Evolutionary conservation across 2,329 filamentous ascomycete species (phyloP).

Genomic region (Trichoderma atroviride): DNA sequence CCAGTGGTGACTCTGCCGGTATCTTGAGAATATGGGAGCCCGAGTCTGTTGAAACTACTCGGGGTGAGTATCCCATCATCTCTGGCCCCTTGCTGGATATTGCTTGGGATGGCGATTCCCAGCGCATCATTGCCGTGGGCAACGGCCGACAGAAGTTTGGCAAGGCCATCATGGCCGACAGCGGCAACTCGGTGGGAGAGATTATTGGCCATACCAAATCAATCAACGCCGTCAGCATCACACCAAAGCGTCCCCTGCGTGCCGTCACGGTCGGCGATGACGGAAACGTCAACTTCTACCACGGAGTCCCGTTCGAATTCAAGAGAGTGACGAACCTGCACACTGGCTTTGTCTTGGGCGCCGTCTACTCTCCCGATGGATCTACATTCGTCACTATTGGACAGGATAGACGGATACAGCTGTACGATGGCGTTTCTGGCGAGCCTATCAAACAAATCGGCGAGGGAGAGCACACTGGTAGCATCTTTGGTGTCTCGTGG

Average conservation of each 20-base stretch:
- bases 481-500: conserved; percentile 92
- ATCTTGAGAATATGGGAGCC: conserved; percentile 91
- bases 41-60: conserved; percentile 80
- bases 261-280: conserved; percentile 93
- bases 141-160: conserved; percentile 93
- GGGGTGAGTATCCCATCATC: conserved; percentile 93
- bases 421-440: conserved; percentile 96
- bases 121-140: conserved; percentile 93
- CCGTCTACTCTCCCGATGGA: conserved; percentile 89
- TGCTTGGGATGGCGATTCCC: conserved; percentile 95
- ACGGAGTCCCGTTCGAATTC: conserved; percentile 96
- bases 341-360: conserved; percentile 84
- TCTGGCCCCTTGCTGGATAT: conserved; percentile 94
- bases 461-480: conserved; percentile 84
- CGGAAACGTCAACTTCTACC: conserved; percentile 85
- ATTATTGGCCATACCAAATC: conserved; percentile 88
- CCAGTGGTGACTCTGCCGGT: conserved; percentile 85
- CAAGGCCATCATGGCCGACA: conserved; percentile 92
- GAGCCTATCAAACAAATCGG: conserved; percentile 77
- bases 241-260: conserved; percentile 85
- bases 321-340: conserved; percentile 81
- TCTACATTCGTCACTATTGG: conserved; percentile 81
- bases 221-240: conserved; percentile 88
- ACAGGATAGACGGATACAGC: conserved; percentile 87
- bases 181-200: conserved; percentile 93